Conservation (phyloP, 345 rosid genomes). For the Gynandropsis gynandra region DNA sequence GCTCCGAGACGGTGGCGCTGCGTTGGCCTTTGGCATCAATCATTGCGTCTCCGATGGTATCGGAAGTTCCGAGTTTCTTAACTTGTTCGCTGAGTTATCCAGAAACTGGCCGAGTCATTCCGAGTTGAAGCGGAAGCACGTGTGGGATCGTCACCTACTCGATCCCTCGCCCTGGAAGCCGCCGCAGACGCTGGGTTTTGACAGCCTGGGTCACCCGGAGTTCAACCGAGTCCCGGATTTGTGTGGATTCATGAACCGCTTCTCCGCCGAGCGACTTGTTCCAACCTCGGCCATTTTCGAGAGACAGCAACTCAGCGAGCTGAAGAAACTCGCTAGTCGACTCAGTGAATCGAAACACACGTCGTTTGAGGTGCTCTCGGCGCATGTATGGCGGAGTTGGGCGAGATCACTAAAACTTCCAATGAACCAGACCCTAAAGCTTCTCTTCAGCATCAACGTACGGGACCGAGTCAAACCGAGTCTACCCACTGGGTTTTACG, state of each 20-base stretch:
- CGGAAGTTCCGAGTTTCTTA: slow-evolving; percentile 67
- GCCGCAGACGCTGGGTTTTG: not conserved
- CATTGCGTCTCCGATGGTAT: slow-evolving; percentile 73
- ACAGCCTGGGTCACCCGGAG: slow-evolving; percentile 43
- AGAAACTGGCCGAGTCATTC: slow-evolving; percentile 13
- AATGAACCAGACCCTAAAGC: slow-evolving; percentile 53
- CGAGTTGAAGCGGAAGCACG: slow-evolving; percentile 31
- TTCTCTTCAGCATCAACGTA: slow-evolving; percentile 61
- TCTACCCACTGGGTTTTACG: slow-evolving; percentile 68
- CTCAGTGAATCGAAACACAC: slow-evolving; percentile 34
- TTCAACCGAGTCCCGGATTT: slow-evolving; percentile 53
- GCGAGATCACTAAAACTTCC: slow-evolving; percentile 59
- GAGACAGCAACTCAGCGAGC: slow-evolving; percentile 36
- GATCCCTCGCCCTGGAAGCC: slow-evolving; percentile 22
- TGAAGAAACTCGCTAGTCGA: slow-evolving; percentile 41
- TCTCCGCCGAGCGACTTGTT: slow-evolving; percentile 41
- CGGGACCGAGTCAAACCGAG: slow-evolving; percentile 67
- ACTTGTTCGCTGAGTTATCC: slow-evolving; percentile 50
- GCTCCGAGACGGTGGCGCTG: slow-evolving; percentile 66
- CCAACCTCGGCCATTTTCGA: slow-evolving; percentile 59
- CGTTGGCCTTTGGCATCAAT: slow-evolving; percentile 59
- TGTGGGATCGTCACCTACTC: slow-evolving; percentile 76
- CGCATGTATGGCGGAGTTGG: slow-evolving; percentile 91
- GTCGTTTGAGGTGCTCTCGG: slow-evolving; percentile 69
- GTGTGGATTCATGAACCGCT: slow-evolving; percentile 52